These are phyloP conservation scores for Conticribra guillardii DNA, from an alignment of 108 stramenopile species.

Conservation along the genomic window DNA sequence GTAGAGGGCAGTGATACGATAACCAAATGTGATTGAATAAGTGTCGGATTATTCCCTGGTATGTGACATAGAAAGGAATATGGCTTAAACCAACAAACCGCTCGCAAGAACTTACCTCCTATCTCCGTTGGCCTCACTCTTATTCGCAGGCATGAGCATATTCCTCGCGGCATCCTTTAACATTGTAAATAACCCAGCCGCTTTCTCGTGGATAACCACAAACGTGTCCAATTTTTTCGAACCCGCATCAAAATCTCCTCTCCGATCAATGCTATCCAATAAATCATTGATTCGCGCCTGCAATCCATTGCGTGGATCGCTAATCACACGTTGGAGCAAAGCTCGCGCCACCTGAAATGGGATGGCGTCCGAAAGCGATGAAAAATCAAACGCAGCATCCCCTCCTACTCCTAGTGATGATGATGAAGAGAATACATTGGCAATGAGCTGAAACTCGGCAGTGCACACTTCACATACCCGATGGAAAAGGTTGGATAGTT, in stretches of 20 bases:
- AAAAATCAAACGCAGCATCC: conserved; percentile 46
- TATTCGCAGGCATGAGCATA: conserved; percentile 48
- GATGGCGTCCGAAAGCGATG: conserved; percentile 64
- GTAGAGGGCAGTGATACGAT: too few species aligned
- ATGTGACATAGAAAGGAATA: too few species aligned
- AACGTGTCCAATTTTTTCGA: conserved; percentile 89
- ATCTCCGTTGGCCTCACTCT: conserved; percentile 23
- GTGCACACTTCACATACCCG: conserved; percentile 83
- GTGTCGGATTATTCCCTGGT: too few species aligned
- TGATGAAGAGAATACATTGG: conserved; percentile 72
- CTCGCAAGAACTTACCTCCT: conserved; percentile 29
- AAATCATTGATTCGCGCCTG: conserved; percentile 82
- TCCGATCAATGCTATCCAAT: conserved; percentile 78
- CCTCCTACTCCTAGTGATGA: conserved; percentile 38
- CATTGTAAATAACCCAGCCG: conserved; percentile 77
- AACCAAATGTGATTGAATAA: too few species aligned
- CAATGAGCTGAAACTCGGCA: conserved; percentile 85
- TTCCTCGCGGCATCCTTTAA: conserved; percentile 74
- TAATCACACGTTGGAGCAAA: conserved; percentile 77
- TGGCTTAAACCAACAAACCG: too few species aligned
- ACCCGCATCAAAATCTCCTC: conserved; percentile 81
- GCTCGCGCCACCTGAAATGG: conserved; percentile 77
- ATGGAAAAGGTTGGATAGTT: conserved; percentile 83
- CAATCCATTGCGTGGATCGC: conserved; percentile 80
- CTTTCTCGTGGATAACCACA: conserved; percentile 89